A percentile compares a stretch with the other conserved stretches of the same genome.
Conservation (phyloP, 257 asterid genomes). For the Capsicum rhomboideum region DNA sequence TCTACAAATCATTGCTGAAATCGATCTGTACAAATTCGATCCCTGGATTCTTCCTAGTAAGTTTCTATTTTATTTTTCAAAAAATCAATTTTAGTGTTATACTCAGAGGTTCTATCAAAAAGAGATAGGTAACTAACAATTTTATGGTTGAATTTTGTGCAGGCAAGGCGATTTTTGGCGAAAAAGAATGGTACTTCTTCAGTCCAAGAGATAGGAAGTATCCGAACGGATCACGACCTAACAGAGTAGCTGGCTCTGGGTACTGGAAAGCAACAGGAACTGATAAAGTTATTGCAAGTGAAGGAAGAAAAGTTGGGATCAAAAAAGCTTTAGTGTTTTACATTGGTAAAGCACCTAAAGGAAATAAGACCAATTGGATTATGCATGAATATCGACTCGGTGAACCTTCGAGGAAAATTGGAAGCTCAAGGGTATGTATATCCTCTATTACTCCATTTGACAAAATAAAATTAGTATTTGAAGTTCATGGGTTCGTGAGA, state of each 20-base stretch:
- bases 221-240: slow-evolving; percentile 88
- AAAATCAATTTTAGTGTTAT: not conserved
- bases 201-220: slow-evolving; percentile 81
- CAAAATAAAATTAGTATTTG: not conserved
- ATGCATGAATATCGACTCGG: slow-evolving; percentile 79
- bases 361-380: slow-evolving; percentile 86
- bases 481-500: no score
- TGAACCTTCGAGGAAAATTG: slow-evolving; percentile 33
- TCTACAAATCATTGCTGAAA: slow-evolving; percentile 54
- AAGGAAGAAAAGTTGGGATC: slow-evolving; percentile 81
- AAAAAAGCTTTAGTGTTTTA: slow-evolving; percentile 86
- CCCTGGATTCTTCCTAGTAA: slow-evolving; percentile 84
- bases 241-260: slow-evolving; percentile 80
- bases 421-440: slow-evolving; percentile 39
- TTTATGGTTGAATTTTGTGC: not conserved
- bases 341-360: slow-evolving; percentile 87
- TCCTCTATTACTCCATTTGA: not conserved
- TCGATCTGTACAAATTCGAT: slow-evolving; percentile 71
- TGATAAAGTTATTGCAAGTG: slow-evolving; percentile 45
- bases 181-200: slow-evolving; percentile 88
- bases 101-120: no score
- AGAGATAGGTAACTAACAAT: no score
- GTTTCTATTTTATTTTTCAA: not conserved
- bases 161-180: slow-evolving; percentile 80
- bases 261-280: slow-evolving; percentile 97